Conservation (phyloP, 2,329 filamentous ascomycete species). For the Colletotrichum tofieldiae region DNA sequence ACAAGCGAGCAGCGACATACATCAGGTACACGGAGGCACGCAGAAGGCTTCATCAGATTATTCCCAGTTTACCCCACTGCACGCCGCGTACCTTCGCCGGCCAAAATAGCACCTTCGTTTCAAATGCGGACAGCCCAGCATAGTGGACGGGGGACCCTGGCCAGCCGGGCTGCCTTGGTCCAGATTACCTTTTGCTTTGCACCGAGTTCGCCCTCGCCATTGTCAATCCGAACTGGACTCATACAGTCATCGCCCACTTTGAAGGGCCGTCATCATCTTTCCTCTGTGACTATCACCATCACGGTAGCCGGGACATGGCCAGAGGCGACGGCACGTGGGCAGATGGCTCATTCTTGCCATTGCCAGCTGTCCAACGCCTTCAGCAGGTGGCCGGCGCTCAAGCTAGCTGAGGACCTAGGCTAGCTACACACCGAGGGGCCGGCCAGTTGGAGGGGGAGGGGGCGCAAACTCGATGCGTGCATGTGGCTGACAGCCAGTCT, state of each 20-base stretch:
- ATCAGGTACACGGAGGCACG: constrained; percentile 17
- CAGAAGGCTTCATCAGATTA: constrained; percentile 26
- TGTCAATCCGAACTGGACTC: background rate
- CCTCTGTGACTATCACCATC: background rate
- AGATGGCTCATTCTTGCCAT: background rate
- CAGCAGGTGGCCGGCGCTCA: background rate
- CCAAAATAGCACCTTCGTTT: constrained; percentile 40
- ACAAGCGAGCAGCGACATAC: background rate
- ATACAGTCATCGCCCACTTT: background rate
- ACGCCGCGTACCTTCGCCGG: constrained; percentile 23
- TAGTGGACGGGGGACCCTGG: constrained; percentile 2
- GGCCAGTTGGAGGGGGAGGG: constrained; percentile 10
- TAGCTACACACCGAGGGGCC: constrained; percentile 11
- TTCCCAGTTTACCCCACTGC: constrained; percentile 31
- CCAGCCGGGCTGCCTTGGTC: constrained; percentile 1
- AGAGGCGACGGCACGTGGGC: background rate
- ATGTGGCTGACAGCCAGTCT: constrained; percentile 32
- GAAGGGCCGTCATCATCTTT: background rate
- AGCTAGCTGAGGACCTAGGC: constrained; percentile 1
- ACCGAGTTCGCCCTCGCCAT: background rate
- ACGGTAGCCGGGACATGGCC: background rate
- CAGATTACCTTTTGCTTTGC: background rate
- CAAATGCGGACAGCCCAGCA: constrained; percentile 26
- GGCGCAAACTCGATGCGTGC: constrained; percentile 15
- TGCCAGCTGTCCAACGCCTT: constrained; percentile 12